Conservation (phyloP, 2,329 filamentous ascomycete genomes). For the Drechslera avenae region DNA sequence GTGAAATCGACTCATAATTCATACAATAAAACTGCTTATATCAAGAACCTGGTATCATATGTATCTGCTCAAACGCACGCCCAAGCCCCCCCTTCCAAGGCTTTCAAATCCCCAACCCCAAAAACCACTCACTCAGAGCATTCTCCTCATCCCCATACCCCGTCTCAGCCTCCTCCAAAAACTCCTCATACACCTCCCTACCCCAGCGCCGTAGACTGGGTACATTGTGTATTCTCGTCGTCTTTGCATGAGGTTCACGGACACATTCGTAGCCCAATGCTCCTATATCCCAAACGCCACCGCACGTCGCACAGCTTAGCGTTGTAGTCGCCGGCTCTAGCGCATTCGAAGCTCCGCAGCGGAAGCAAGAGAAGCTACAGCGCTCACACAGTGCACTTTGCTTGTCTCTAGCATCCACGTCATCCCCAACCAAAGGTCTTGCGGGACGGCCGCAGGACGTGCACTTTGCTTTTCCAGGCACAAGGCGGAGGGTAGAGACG, state of each 20-base stretch:
- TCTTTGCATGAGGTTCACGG: conserved; percentile 14
- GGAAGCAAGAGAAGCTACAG: conserved; percentile 51
- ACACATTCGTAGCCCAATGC: conserved; percentile 48
- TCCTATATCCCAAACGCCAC: conserved; percentile 44
- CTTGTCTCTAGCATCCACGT: not conserved
- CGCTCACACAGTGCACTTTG: conserved; percentile 44
- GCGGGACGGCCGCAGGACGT: conserved; percentile 41
- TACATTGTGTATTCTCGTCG: conserved; percentile 5
- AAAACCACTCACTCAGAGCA: conserved; percentile 43
- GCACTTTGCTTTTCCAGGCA: conserved; percentile 43
- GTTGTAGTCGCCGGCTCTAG: conserved; percentile 22
- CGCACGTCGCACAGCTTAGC: conserved; percentile 42
- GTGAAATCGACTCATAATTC: no score
- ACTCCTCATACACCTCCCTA: conserved; percentile 13
- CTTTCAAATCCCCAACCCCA: conserved; percentile 26
- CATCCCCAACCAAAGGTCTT: conserved; percentile 14
- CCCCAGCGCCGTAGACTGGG: conserved; percentile 23
- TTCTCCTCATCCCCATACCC: conserved; percentile 44
- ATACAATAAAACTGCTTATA: no score
- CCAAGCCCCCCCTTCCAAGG: no score
- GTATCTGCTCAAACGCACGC: no score
- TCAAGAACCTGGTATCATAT: no score
- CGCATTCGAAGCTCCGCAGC: conserved; percentile 39
- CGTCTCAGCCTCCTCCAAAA: conserved; percentile 18
- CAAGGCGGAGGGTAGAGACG: conserved; percentile 2